phyloP scores from a whole-genome alignment of 2,329 filamentous ascomycete genomes.

The Colletotrichum graminicola region DNA sequence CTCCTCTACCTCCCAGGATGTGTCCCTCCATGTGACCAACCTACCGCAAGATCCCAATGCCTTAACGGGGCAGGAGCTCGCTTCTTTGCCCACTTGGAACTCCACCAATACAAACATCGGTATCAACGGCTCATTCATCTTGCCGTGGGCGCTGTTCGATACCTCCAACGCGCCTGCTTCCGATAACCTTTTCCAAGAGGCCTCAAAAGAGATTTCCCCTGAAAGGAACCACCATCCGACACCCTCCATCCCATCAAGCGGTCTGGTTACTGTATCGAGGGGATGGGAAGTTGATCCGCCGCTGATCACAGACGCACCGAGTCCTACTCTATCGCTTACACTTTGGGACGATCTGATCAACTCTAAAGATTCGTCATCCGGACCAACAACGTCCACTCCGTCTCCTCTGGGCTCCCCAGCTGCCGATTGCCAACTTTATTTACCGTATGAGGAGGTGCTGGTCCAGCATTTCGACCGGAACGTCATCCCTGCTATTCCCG shows the following conservation, averaged over 20 bases:
- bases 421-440: conserved; percentile 10
- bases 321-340: background rate
- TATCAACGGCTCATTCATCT: background rate
- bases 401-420: conserved; percentile 13
- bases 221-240: background rate
- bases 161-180: background rate
- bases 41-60: background rate
- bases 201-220: no score
- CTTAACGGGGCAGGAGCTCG: background rate
- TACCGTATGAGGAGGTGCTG: conserved; percentile 22
- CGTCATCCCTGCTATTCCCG: conserved; percentile 20
- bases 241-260: background rate
- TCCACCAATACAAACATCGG: background rate
- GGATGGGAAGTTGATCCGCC: background rate
- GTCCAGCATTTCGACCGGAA: conserved; percentile 32
- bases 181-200: background rate
- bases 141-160: conserved; percentile 26
- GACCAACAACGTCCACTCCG: background rate
- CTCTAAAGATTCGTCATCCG: background rate
- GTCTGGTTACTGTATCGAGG: background rate
- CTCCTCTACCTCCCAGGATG: background rate
- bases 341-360: conserved; percentile 27
- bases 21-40: background rate
- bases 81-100: background rate
- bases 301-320: background rate